A percentile compares a stretch with the other conserved stretches of the same genome.
These are phyloP conservation scores for Penicillium cinerascens DNA, from an alignment of 495 filamentous ascomycete species.

Conservation along the genomic window DNA sequence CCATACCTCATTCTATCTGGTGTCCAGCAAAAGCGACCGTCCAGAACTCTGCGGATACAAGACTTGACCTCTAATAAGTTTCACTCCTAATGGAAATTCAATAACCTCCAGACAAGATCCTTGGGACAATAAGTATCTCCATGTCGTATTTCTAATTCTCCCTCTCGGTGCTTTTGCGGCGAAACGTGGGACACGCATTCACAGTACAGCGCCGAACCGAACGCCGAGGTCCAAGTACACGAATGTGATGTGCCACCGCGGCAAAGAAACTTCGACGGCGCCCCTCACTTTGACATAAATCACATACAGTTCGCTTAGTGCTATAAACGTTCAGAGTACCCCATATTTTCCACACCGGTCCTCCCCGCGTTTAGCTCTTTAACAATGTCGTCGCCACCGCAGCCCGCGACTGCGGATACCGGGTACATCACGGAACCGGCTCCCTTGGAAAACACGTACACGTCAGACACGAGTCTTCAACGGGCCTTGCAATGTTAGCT, in stretches of 20 bases:
- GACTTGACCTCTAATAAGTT: too few relatives aligned
- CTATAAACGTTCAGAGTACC: not conserved
- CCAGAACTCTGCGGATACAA: too few relatives aligned
- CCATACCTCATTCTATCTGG: too few relatives aligned
- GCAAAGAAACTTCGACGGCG: constrained; percentile 3
- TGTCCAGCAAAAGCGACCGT: too few relatives aligned
- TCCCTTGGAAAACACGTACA: constrained; percentile 31
- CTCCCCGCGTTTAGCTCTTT: not conserved
- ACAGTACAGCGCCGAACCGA: constrained; percentile 8
- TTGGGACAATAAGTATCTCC: not conserved
- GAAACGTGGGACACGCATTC: not conserved
- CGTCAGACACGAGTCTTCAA: constrained; percentile 29
- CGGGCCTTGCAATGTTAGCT: constrained; percentile 25
- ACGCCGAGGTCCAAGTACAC: constrained; percentile 19
- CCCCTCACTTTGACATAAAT: not conserved
- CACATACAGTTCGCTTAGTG: not conserved
- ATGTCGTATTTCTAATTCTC: not conserved
- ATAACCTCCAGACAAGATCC: not conserved
- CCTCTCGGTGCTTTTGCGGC: constrained; percentile 9
- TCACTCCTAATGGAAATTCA: too few relatives aligned
- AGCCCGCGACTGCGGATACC: constrained; percentile 32
- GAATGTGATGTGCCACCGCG: not conserved
- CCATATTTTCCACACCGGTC: not conserved
- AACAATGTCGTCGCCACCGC: constrained; percentile 44
- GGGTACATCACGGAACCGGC: constrained; percentile 30